phyloP scores from a whole-genome alignment of 768 basidiomycete genomes.

The Exsudoporus frostii region DNA sequence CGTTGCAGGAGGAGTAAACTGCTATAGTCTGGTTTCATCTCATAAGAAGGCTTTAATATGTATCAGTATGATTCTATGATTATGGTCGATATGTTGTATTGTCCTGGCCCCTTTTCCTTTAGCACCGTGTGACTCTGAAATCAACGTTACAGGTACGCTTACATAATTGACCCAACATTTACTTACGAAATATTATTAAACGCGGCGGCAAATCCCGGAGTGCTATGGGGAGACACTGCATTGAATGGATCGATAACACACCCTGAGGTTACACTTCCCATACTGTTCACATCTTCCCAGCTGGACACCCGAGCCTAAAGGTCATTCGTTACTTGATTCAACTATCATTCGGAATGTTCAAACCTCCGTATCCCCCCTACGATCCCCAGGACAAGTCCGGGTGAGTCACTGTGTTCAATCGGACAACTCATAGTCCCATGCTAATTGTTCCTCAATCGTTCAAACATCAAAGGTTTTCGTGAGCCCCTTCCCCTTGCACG shows the following conservation, averaged over 20 bases:
- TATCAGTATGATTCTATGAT: slow-evolving; percentile 4
- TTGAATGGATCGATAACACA: not conserved
- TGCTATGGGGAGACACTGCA: too few species aligned
- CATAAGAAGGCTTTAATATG: not conserved
- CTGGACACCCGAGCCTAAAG: not conserved
- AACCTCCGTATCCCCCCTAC: slow-evolving; percentile 62
- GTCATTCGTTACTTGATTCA: not conserved
- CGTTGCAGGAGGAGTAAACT: not conserved
- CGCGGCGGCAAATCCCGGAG: too few species aligned
- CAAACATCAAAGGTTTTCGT: slow-evolving; percentile 58
- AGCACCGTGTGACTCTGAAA: too few species aligned
- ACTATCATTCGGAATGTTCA: slow-evolving; percentile 32
- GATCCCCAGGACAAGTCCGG: slow-evolving; percentile 68
- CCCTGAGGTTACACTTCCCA: not conserved
- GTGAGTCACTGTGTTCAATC: slow-evolving; percentile 37
- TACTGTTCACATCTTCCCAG: not conserved
- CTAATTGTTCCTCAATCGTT: slow-evolving; percentile 2
- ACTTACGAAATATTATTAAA: too few species aligned
- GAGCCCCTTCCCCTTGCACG: slow-evolving; percentile 15
- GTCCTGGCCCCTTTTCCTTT: too few species aligned
- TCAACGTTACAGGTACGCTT: too few species aligned
- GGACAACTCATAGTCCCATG: not conserved
- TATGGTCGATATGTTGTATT: not conserved
- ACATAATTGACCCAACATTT: too few species aligned
- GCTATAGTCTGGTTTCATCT: not conserved